Evolutionary conservation across 306 rosid genomes (phyloP), one percentile per base, ranked within the genome.

Genomic region (Dalbergia cultrata): DNA sequence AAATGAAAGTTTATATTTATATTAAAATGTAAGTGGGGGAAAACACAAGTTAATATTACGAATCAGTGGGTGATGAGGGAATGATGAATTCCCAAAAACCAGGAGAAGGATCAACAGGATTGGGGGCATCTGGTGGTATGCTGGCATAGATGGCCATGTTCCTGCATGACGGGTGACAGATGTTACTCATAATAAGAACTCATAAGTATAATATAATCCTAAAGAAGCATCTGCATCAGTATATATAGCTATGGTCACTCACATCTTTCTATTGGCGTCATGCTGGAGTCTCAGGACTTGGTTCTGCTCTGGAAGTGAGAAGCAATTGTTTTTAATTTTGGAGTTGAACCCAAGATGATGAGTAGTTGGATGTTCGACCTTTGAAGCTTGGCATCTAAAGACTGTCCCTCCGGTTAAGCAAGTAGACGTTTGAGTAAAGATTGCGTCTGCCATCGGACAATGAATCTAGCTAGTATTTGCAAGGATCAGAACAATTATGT

Each of bases 91-190:
- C 77, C 82, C 82, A 68, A 33, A 52, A 18, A 7, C 18, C 62
- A 76, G 41, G 82, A 41, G 22, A 11, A 16, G 73, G 56, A 53
- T 70, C 74, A 52, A 0, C 8, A 44, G 90, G 87, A 70, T 67
- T 35, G 1, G 85, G 81, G 13, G 76, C 10, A 54, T 45, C 84
- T 41, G 92, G 86, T n/a, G 65, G 63, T 45, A 16, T 68, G 57
- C 84, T 5, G 60, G 74, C 54, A 0, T 35, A 72, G 60, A 88
- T 86, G 37, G 18, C 81, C 81, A 88, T 49, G 43, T 79, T 79
- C 90, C 92, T 90, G 84, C 12, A 72, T 17, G 16, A 54, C 3
- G 50, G 14, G 5, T 13, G 1, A 13, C 12, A 47, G 53, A 47
- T 47, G n/a, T 47, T 47, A 47, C 53, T 47, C 10, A 47, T 2